Percentiles rank a stretch among this genome's conserved stretches.
phyloP scores from a whole-genome alignment of 106 monocot genomes.

The Ottelia alismoides region DNA sequence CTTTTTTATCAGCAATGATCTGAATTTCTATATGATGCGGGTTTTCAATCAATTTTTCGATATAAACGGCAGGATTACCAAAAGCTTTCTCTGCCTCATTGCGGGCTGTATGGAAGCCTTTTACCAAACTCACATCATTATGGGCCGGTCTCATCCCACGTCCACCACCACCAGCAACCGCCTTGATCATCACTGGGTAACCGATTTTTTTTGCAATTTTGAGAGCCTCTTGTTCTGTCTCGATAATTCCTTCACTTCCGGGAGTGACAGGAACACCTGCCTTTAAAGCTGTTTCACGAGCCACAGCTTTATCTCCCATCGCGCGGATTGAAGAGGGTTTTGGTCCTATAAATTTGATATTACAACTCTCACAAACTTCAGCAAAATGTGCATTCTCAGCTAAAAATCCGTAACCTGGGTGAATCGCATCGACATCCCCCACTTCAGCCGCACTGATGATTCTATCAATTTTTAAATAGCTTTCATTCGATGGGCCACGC shows the following conservation, averaged over 20 bases:
- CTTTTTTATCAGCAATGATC: neutral
- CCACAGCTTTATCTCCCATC: neutral
- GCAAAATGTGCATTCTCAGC: neutral
- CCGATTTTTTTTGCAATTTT: neutral
- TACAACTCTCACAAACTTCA: neutral
- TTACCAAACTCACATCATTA: neutral
- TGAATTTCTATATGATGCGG: constrained; percentile 1
- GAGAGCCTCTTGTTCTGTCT: neutral
- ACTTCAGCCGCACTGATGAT: neutral
- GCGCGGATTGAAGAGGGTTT: neutral
- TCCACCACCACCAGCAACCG: neutral
- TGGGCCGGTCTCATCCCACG: neutral
- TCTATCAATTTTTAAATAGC: neutral
- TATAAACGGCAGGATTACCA: neutral
- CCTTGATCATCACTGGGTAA: too few relatives aligned
- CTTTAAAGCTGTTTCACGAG: neutral
- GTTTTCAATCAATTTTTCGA: neutral
- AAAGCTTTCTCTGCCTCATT: neutral
- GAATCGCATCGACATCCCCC: neutral
- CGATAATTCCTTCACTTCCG: neutral
- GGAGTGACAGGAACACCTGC: neutral
- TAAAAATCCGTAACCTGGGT: neutral
- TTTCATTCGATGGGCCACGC: neutral
- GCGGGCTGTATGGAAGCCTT: neutral
- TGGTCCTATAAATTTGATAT: neutral